Evolutionary conservation across 257 asterid species (phyloP).

Genomic region (Mitragyna speciosa): DNA sequence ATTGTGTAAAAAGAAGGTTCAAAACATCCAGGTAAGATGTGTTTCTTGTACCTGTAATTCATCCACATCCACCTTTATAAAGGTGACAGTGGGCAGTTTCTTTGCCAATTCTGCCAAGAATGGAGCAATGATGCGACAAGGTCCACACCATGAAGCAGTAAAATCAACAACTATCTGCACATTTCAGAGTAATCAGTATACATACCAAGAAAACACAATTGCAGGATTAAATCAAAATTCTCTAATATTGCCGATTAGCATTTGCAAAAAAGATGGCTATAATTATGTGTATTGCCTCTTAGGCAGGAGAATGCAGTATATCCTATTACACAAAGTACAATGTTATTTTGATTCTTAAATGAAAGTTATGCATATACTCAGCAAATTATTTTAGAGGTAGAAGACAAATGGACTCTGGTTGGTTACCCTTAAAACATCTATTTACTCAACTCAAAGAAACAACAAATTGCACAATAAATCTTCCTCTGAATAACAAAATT

Average conservation of each 20-base stretch:
- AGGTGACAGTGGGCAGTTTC: slow-evolving; percentile 67
- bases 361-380: not conserved
- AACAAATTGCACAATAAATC: not conserved
- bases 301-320: not conserved
- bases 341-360: not conserved
- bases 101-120: slow-evolving; percentile 80
- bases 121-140: slow-evolving; percentile 84
- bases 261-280: not conserved
- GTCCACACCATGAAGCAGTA: slow-evolving; percentile 98
- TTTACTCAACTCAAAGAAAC: not conserved
- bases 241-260: not conserved
- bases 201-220: not conserved
- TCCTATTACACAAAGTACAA: not conserved
- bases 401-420: not conserved
- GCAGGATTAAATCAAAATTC: not conserved
- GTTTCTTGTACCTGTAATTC: slow-evolving; percentile 63
- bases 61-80: slow-evolving; percentile 89
- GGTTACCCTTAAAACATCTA: not conserved
- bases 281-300: not conserved
- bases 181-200: not conserved
- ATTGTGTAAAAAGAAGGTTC: not conserved
- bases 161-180: slow-evolving; percentile 82
- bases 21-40: not conserved
- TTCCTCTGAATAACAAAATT: not conserved
- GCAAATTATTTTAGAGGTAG: not conserved